A percentile compares a stretch with the other conserved stretches of the same genome.
phyloP scores from a whole-genome alignment of 345 rosid genomes.

The Rubroshorea leprosula region DNA sequence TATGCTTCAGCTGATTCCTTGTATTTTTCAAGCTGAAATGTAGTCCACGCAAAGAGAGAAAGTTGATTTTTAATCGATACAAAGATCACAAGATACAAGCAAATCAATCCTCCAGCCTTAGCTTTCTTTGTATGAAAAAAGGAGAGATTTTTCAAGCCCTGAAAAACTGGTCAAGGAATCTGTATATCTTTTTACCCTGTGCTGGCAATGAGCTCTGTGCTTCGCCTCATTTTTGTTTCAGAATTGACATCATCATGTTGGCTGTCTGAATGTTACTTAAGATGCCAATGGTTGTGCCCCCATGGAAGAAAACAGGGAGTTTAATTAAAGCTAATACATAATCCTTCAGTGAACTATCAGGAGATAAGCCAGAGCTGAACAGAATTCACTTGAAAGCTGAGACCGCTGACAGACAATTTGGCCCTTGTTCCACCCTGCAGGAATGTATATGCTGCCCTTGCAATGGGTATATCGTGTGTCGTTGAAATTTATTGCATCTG shows the following conservation, averaged over 20 bases:
- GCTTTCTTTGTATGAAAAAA: not conserved
- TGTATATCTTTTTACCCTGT: not conserved
- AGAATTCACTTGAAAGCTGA: conserved; percentile 68
- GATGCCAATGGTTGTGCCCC: conserved; percentile 34
- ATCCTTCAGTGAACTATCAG: conserved; percentile 37
- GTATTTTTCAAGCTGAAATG: too few species aligned
- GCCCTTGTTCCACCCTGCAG: conserved; percentile 83
- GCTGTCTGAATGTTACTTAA: conserved; percentile 21
- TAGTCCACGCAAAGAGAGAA: not conserved
- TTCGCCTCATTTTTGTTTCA: conserved; percentile 33
- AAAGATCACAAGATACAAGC: not conserved
- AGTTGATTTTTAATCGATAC: not conserved
- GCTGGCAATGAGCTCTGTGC: conserved; percentile 46
- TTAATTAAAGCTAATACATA: conserved; percentile 41
- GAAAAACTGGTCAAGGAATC: not conserved
- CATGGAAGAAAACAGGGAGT: conserved; percentile 41
- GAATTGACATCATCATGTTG: conserved; percentile 17
- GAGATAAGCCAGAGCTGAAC: conserved; percentile 36
- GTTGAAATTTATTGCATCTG: conserved; percentile 54
- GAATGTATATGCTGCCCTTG: conserved; percentile 58
- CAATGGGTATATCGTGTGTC: conserved; percentile 47
- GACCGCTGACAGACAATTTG: conserved; percentile 78
- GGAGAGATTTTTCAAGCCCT: not conserved
- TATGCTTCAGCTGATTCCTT: not conserved
- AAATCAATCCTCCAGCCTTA: not conserved